These are phyloP conservation scores for Saccharomyces hybrid DNA, from an alignment of 1,139 yeast genomes.

Conservation along the genomic window DNA sequence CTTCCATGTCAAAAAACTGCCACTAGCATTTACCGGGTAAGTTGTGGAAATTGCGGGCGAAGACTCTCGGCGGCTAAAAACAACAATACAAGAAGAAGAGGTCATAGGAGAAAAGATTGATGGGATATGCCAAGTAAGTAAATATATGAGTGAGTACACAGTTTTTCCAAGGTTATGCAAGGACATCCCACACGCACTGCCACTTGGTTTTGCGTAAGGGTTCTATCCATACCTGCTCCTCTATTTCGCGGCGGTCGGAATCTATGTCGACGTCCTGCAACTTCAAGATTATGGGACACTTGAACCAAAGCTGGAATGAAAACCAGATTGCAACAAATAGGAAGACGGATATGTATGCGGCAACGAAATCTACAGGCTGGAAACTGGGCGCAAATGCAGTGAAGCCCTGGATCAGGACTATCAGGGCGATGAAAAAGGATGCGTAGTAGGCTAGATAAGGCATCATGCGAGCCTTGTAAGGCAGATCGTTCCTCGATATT, in stretches of 20 bases:
- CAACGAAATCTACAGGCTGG: slow-evolving; percentile 43
- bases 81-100: neutral
- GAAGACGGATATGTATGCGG: slow-evolving; percentile 51
- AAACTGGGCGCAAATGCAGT: slow-evolving; percentile 36
- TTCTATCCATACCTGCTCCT: slow-evolving; percentile 15
- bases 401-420: slow-evolving; percentile 45
- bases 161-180: neutral
- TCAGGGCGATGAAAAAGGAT: slow-evolving; percentile 40
- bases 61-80: neutral
- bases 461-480: slow-evolving; percentile 55
- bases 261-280: slow-evolving; percentile 54
- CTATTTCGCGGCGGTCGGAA: slow-evolving; percentile 51
- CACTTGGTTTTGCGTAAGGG: neutral
- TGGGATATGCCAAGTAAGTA: neutral
- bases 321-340: slow-evolving; percentile 42
- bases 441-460: slow-evolving; percentile 57
- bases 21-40: neutral
- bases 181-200: neutral
- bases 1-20: neutral
- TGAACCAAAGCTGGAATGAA: slow-evolving; percentile 42
- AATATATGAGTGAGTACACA: neutral
- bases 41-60: neutral
- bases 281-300: slow-evolving; percentile 34
- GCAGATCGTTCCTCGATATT: slow-evolving; percentile 56
- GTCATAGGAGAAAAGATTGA: neutral